These are phyloP conservation scores for Eucalyptus coolabah DNA, from an alignment of 345 rosid genomes.

Conservation along the genomic window DNA sequence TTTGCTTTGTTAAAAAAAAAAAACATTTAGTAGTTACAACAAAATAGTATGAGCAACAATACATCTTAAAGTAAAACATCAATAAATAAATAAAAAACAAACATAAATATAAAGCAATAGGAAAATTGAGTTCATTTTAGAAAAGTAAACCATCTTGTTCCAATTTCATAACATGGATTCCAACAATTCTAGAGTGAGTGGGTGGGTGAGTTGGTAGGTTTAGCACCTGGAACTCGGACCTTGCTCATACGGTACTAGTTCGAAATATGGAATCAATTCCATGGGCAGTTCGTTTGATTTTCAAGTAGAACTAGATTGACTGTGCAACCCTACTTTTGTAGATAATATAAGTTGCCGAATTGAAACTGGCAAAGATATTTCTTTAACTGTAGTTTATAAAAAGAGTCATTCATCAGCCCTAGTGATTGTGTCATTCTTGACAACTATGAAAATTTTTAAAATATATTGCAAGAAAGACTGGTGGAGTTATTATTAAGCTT, in stretches of 20 bases:
- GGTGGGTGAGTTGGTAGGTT: not conserved
- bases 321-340: not conserved
- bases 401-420: not conserved
- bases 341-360: not conserved
- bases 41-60: too few relatives aligned
- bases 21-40: not conserved
- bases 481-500: not conserved
- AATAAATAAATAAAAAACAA: too few relatives aligned
- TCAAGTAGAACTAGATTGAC: too few relatives aligned
- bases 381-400: not conserved
- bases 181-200: not conserved
- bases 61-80: not conserved
- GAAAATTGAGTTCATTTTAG: too few relatives aligned
- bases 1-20: too few relatives aligned
- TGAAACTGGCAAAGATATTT: not conserved
- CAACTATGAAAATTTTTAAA: not conserved
- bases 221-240: too few relatives aligned
- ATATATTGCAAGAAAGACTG: fast-evolving
- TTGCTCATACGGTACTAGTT: not conserved
- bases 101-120: not conserved
- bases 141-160: not conserved
- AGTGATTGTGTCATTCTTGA: not conserved
- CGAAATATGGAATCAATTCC: not conserved
- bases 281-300: fast-evolving
- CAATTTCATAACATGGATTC: not conserved